phyloP scores from a whole-genome alignment of 371 early-diverging fungal genomes.

The Apophysomyces variabilis region DNA sequence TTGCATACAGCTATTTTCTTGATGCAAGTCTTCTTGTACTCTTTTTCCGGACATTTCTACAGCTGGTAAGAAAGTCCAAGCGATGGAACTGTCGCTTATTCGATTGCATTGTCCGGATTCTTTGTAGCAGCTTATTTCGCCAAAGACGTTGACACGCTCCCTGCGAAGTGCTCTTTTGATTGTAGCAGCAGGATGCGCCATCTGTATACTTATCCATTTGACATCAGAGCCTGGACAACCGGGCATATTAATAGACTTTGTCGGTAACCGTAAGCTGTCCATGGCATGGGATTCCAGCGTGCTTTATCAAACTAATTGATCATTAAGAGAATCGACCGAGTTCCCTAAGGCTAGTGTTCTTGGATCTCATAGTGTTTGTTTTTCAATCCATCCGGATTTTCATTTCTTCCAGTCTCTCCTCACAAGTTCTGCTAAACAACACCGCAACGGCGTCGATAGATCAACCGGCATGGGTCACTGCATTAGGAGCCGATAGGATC shows the following conservation, averaged over 20 bases:
- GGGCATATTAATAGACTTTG: slow-evolving; percentile 52
- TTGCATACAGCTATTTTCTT: slow-evolving; percentile 47
- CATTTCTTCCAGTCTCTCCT: slow-evolving; percentile 43
- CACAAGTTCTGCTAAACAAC: slow-evolving; percentile 33
- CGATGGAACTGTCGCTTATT: not conserved
- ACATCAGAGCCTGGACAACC: slow-evolving; percentile 43
- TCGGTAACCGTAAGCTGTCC: slow-evolving; percentile 44
- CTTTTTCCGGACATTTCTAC: slow-evolving; percentile 38
- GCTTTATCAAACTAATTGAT: not conserved
- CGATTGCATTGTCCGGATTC: not conserved
- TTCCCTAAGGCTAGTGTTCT: slow-evolving; percentile 27
- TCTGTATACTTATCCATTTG: slow-evolving; percentile 40
- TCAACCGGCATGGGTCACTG: slow-evolving; percentile 32
- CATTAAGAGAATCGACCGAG: slow-evolving; percentile 36
- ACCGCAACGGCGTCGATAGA: slow-evolving; percentile 30
- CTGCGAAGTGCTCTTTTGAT: slow-evolving; percentile 40
- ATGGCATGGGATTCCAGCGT: not conserved
- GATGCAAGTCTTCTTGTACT: slow-evolving; percentile 46
- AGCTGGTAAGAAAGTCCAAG: slow-evolving; percentile 30
- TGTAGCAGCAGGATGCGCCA: slow-evolving; percentile 29
- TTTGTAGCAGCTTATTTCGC: slow-evolving; percentile 37
- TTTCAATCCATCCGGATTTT: slow-evolving; percentile 44
- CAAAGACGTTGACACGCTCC: slow-evolving; percentile 35
- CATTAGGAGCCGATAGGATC: slow-evolving; percentile 36
- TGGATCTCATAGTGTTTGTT: slow-evolving; percentile 40